Conservation (phyloP, 2,329 filamentous ascomycete genomes). For the Alternaria sp. region DNA sequence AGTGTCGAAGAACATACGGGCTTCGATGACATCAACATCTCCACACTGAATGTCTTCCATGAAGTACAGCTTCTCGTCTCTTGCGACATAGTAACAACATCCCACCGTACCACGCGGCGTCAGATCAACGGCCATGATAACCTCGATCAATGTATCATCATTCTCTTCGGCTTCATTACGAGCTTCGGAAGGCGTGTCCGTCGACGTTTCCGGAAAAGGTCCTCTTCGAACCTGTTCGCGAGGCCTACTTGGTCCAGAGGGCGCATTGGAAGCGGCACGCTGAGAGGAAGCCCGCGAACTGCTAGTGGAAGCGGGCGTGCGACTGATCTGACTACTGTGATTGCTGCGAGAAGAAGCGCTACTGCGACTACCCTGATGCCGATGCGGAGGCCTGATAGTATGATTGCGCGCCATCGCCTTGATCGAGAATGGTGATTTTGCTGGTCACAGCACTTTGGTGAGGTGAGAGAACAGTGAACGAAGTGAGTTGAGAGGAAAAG, state of each 20-base stretch:
- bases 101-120: constrained; percentile 75
- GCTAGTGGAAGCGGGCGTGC: constrained; percentile 8
- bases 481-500: neutral
- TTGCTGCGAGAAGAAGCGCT: constrained; percentile 17
- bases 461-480: constrained; percentile 2
- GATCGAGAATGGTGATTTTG: neutral
- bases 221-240: neutral
- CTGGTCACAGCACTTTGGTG: neutral
- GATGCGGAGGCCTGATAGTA: constrained; percentile 12
- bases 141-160: constrained; percentile 69
- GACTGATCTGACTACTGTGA: constrained; percentile 13
- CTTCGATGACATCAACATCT: constrained; percentile 67
- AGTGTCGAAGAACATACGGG: constrained; percentile 45
- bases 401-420: constrained; percentile 23
- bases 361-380: constrained; percentile 20
- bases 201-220: constrained; percentile 2
- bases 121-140: constrained; percentile 83
- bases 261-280: constrained; percentile 18
- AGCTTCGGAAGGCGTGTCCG: constrained; percentile 9
- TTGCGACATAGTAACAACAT: constrained; percentile 81
- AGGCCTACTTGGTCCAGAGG: neutral
- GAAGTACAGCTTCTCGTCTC: constrained; percentile 74
- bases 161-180: constrained; percentile 39
- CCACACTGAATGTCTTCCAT: constrained; percentile 78
- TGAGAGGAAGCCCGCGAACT: constrained; percentile 19